Base-by-base conservation (phyloP, 306 rosid species). In the Rubus parviflorus region DNA sequence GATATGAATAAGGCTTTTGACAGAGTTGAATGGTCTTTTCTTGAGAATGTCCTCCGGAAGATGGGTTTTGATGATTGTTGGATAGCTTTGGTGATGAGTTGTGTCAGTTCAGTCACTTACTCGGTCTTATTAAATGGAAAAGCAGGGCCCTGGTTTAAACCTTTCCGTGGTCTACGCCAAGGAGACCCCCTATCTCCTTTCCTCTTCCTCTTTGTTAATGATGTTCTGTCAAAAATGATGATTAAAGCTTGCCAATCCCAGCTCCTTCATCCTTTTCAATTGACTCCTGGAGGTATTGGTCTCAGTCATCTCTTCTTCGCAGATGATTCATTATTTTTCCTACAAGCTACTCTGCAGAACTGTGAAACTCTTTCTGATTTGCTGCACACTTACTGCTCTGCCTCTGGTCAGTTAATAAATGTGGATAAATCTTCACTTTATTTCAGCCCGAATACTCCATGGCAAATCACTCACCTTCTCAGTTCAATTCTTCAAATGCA, bases 241-340 rank as follows among this genome's bases (percentile, higher is more conserved):
- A 3, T 16, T 0, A 53, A 6, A 6, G 10, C 22, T 19, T 2
- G 3, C 2, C 0, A 7, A 1, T n/a, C 3, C 0, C 0, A 19
- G 3, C 23, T 53, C 6, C 20, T 53, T n/a, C 20, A 2, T 19
- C 60, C 25, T 2, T 53, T 5, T 0, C 7, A 1, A 8, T 19
- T 7, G 60, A 3, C 8, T 4, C 20, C 2, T 0, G 5, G 8
- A 10, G 19, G 10, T 46, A 19, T 53, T 1, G 10, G 9, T 0
- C 0, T 1, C 1, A 53, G 23, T n/a, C 60, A 53, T 10, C 11
- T 53, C 0, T 7, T n/a, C 4, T 53, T 53, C 19, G 60, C 23
- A 0, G 25, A 53, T 7, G 60, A 53, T 3, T 53, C 60, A 0
- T 25, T 25, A 25, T 25, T 25, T 25, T 25, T 25, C 30, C 30